Evolutionary conservation across 352 stramenopile genomes (phyloP), one percentile per base, ranked within the genome.

Genomic region (Globisporangium spinosum): DNA sequence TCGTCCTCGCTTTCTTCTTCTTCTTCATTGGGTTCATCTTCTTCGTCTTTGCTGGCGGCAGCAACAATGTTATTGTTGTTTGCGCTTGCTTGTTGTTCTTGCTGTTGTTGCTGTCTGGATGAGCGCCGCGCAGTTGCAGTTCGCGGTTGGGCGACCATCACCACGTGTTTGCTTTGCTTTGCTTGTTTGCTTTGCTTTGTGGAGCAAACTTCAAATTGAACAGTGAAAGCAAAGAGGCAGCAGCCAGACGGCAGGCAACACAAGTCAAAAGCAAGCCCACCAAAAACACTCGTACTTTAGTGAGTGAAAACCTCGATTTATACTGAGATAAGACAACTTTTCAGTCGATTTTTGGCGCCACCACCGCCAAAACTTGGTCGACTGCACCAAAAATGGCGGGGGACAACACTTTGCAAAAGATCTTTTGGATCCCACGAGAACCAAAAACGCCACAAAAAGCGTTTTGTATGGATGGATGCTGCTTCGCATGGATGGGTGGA

Each of bases 1-100:
- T 67, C 62, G 17, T 72, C 56, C 2, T 55, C 38, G 29, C 40
- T 17, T 9, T 49, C 40, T 49, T 62, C 32, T 49, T 62, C 32
- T 6, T 75, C 27, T 6, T 75, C 72, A 2, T 66, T 57, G 1
- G 65, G 59, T n/a, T 72, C 56, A 2, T 49, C 38, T 29, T 40
- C 65, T 10, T 57, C 35, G 10, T 63, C 25, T 22, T 38, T n/a
- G 45, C 23, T 45, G 51, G n/a, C n/a, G 2, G 8, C 13, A 20
- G 34, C 54, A 40, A 27, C 55, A 62, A 45, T 64, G 51, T 34
- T 43, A 68, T 64, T 64, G 51, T 43, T 58, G 45, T 29, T 47
- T 49, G 43, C 60, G 25, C 2, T 9, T 3, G 43, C 7, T 65
- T 27, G 60, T 29, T 45, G 60, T 29, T 49, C 12, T 13, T 27